Evolutionary conservation across 805 yeast species (phyloP), one percentile per base, ranked within the genome.

Genomic region (Suhomyces canberraensis): DNA sequence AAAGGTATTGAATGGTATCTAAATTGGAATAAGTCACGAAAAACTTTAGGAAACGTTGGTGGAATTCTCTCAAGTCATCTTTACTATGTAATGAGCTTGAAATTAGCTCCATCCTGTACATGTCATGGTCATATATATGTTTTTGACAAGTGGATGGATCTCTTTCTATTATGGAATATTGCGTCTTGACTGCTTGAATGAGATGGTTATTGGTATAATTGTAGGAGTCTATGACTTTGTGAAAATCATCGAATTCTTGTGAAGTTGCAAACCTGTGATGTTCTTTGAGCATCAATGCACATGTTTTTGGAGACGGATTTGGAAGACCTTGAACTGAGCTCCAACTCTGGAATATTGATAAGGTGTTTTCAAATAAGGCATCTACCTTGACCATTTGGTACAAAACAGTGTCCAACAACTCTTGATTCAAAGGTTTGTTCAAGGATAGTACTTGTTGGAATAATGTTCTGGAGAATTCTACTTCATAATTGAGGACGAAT

Each of bases 401-500:
- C 7, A 64, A 35, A 6, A 59, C 46, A 2, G 58, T 41, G 11
- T 66, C 60, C 3, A 68, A 40, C 4, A 66, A 42, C 2, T 44
- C 18, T 4, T 54, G 47, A 8, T 57, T 53, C 14, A 65, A 38
- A 5, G 46, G 55, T 17, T 45, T 47, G 9, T 47, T 44, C 44
- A 48, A 44, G 8, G 46, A 45, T n/a, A 52, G 39, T 5, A 62
- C 30, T 36, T 48, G 54, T 8, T 49, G 47, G 22, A 62, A 52
- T 7, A 61, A 31, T 4, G 37, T 36, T 40, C 57, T 61, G 25
- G 66, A 52, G 16, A 44, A 47, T 22, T 56, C 64, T 3, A 63
- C 55, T 24, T 67, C 69, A 41, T 58, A 66, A 44, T 54, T 61
- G 27, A 45, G 41, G 4, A 64, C 50, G 38, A 57, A 60, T 8